Evolutionary conservation across 345 rosid genomes (phyloP).

Genomic region (Arabis hirsuta): DNA sequence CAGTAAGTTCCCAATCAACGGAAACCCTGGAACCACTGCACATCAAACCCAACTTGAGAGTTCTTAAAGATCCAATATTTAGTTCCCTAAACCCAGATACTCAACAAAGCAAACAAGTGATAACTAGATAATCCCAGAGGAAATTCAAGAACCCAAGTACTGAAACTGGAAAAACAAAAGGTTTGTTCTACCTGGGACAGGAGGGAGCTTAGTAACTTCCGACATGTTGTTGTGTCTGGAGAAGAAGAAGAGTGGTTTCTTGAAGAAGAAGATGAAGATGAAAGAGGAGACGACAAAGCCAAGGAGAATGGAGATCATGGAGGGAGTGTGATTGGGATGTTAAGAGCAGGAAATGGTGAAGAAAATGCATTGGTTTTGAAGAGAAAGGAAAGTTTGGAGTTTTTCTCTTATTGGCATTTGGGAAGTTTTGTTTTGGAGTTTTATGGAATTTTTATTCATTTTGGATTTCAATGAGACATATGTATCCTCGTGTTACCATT

Average conservation of each 20-base stretch:
- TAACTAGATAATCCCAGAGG: too few species aligned
- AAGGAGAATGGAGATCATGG: constrained; percentile 48
- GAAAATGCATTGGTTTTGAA: background rate
- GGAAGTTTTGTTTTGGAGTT: background rate
- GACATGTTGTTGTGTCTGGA: constrained; percentile 45
- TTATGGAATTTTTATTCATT: constrained; percentile 4
- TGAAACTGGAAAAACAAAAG: background rate
- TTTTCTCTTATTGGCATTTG: constrained; percentile 25
- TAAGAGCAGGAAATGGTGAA: background rate
- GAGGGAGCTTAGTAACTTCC: constrained; percentile 50
- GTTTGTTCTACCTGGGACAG: constrained; percentile 57
- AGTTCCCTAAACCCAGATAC: too few species aligned
- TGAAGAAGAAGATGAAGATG: constrained; percentile 47
- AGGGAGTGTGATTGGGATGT: background rate
- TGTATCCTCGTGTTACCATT: background rate
- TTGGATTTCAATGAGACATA: constrained; percentile 18
- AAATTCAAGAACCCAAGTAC: background rate
- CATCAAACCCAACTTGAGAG: constrained; percentile 34
- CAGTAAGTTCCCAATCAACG: constrained; percentile 80
- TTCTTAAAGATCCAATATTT: constrained; percentile 24
- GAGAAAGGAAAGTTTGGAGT: constrained; percentile 32
- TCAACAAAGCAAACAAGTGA: too few species aligned
- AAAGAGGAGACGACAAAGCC: constrained; percentile 50
- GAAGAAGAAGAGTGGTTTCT: constrained; percentile 36
- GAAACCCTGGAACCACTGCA: constrained; percentile 83